A percentile compares a stretch with the other conserved stretches of the same genome.
Conservation (phyloP, 148 eudicot genomes). For the Vaccinium vitisidaea region DNA sequence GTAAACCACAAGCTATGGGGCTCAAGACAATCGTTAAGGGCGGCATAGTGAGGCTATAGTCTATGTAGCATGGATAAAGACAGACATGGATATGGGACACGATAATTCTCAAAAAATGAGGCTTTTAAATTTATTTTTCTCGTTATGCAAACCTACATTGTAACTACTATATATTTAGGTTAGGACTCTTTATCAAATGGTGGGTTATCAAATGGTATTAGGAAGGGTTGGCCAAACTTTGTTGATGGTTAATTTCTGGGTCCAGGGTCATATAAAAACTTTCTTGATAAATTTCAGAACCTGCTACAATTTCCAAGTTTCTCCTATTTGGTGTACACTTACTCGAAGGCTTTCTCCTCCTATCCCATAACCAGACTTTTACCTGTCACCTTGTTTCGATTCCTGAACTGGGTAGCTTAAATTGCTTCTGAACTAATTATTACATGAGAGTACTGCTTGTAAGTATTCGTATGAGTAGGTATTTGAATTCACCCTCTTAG, state of each 20-base stretch:
- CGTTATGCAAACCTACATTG: too few species aligned
- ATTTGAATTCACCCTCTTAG: background rate
- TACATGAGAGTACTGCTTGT: background rate
- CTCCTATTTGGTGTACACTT: background rate
- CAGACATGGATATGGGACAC: too few species aligned
- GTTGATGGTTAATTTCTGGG: background rate
- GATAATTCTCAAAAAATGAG: too few species aligned
- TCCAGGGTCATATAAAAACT: background rate
- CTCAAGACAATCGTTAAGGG: too few species aligned
- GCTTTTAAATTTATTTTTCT: too few species aligned
- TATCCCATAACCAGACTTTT: background rate
- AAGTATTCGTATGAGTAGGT: background rate
- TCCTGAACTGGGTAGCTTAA: background rate
- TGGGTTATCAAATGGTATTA: background rate
- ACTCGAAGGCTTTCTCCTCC: background rate
- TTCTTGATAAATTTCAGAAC: background rate
- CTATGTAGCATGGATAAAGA: too few species aligned
- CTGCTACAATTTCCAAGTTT: background rate
- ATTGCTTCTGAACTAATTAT: background rate
- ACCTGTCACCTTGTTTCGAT: background rate
- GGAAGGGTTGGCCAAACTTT: background rate
- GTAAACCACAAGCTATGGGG: too few species aligned
- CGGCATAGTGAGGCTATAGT: too few species aligned
- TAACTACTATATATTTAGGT: too few species aligned
- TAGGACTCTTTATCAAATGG: too few species aligned